These are phyloP conservation scores for Castanea mollissima DNA, from an alignment of 306 rosid species.

Conservation along the genomic window DNA sequence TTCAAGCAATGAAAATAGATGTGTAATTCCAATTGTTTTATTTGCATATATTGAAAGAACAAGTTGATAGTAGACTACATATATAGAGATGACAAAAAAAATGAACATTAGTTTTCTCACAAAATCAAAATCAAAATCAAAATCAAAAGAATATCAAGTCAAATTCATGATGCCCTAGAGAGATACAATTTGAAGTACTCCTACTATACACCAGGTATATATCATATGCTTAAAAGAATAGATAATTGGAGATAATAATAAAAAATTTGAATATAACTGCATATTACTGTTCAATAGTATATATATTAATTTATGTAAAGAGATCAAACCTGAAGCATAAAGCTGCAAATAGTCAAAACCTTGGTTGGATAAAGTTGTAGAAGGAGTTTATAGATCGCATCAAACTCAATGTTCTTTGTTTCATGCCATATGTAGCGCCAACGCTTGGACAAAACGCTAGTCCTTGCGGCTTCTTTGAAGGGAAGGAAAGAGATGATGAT, in stretches of 20 bases:
- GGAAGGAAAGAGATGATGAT: conserved; percentile 21
- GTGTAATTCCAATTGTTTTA: too few relatives aligned
- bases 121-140: too few relatives aligned
- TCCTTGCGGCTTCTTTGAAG: conserved; percentile 31
- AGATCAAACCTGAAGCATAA: conserved; percentile 25
- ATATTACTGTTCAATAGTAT: not conserved
- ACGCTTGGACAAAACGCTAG: conserved; percentile 21
- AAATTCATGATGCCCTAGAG: not conserved
- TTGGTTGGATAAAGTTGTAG: conserved; percentile 6
- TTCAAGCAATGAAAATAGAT: too few relatives aligned
- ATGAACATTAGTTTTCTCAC: too few relatives aligned
- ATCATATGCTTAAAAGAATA: not conserved
- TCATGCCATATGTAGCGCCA: conserved; percentile 25
- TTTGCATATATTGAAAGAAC: too few relatives aligned
- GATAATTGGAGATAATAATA: not conserved
- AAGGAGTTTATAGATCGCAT: conserved; percentile 9
- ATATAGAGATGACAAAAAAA: too few relatives aligned
- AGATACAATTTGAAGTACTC: not conserved
- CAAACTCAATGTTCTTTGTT: conserved; percentile 19
- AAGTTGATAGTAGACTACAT: too few relatives aligned
- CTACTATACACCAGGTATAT: not conserved
- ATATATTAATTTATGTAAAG: too few relatives aligned
- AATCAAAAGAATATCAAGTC: too few relatives aligned
- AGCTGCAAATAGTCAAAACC: conserved; percentile 31
- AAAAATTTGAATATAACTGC: not conserved